Conservation (phyloP, 2,329 filamentous ascomycete genomes). For the Venturia effusa region DNA sequence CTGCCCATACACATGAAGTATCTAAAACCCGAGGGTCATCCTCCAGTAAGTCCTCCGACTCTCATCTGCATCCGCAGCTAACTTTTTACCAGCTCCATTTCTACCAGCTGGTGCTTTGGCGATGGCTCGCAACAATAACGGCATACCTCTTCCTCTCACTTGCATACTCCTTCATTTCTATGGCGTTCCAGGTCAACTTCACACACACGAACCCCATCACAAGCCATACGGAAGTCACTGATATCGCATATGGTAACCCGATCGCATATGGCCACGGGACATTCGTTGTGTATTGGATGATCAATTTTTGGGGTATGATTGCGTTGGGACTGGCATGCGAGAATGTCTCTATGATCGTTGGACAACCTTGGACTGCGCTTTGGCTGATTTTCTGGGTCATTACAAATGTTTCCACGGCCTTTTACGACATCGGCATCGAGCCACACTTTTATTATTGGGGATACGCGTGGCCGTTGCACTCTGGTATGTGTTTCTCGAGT, state of each 20-base stretch:
- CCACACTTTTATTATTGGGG: constrained; percentile 51
- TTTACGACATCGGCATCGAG: constrained; percentile 49
- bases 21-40: constrained; percentile 43
- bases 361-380: constrained; percentile 48
- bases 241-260: constrained; percentile 30
- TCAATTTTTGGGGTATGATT: constrained; percentile 53
- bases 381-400: constrained; percentile 62
- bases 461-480: constrained; percentile 53
- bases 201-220: constrained; percentile 31
- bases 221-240: constrained; percentile 31
- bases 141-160: constrained; percentile 53
- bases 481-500: constrained; percentile 27
- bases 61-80: neutral
- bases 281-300: constrained; percentile 53
- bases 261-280: constrained; percentile 46
- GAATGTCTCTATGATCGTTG: constrained; percentile 53
- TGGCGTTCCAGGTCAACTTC: constrained; percentile 55
- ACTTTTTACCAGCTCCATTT: constrained; percentile 35
- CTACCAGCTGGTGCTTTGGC: constrained; percentile 47
- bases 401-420: constrained; percentile 49
- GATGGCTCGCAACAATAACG: constrained; percentile 43
- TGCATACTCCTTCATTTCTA: constrained; percentile 50
- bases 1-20: constrained; percentile 52
- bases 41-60: constrained; percentile 24
- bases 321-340: constrained; percentile 53